Evolutionary conservation across 352 stramenopile species (phyloP), one percentile per base, ranked within the genome.

Genomic region (Phytophthora kernoviae): DNA sequence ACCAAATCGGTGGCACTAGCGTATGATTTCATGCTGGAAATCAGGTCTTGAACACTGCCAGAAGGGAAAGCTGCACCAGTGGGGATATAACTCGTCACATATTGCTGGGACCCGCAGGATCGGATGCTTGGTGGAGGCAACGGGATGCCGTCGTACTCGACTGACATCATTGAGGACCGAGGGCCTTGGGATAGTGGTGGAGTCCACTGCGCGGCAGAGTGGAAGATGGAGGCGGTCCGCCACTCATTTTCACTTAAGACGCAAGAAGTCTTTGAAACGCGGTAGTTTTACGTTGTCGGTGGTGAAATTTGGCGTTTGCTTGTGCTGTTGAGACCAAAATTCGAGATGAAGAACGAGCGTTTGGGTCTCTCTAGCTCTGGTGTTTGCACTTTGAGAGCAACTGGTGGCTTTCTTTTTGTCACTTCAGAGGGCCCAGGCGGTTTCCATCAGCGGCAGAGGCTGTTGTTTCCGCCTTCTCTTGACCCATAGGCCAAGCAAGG

Each of bases 21-120:
- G 68, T 90, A 92, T 21, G 82, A 87, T 55, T 80, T 82, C 79
- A 90, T 91, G 32, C 80, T 90, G n/a, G 60, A 82, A 45, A 94
- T 90, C 43, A 91, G 70, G 56, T 84, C 80, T 17, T 88, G 70
- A n/a, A 92, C 73, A 46, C 77, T 91, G 21, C 52, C 64, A 0
- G 80, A 67, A 18, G 65, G 65, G 62, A 86, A 94, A n/a, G 81
- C 54, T 5, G 75, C 73, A 34, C 61, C 79, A 2, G 82, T 94
- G 10, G 76, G 79, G 54, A 92, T 92, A 60, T 79, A 89, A 54
- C 79, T 92, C 15, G 84, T 87, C 8, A 87, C 71, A 63, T 91
- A 92, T 39, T 84, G 61, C 62, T 90, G 80, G 43, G 84, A 91
- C 27, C 84, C 84, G 58, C 79, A 90, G 0, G 81, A 91, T 37